Conservation (phyloP, 768 basidiomycete species). For the Paxillus rubicundulus region DNA sequence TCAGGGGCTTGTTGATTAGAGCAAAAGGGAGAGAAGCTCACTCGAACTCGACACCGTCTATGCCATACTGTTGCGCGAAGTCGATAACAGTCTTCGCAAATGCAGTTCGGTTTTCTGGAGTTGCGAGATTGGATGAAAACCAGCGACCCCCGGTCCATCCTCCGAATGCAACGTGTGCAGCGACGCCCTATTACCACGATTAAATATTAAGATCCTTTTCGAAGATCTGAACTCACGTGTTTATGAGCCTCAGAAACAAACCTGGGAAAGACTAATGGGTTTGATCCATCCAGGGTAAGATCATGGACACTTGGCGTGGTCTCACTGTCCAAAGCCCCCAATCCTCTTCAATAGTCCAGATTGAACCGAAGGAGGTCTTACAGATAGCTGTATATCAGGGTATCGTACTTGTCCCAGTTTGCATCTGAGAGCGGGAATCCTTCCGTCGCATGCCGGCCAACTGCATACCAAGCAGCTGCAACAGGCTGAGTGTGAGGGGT, state of each 20-base stretch:
- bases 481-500: constrained; percentile 18
- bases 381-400: constrained; percentile 68
- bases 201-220: neutral
- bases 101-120: constrained; percentile 51
- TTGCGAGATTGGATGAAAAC: constrained; percentile 62
- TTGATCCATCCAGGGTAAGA: constrained; percentile 16
- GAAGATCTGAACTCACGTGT: constrained; percentile 26
- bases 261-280: constrained; percentile 27
- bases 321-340: constrained; percentile 17
- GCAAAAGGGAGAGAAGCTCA: constrained; percentile 3
- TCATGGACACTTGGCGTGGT: constrained; percentile 34
- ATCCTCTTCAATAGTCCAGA: neutral
- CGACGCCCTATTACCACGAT: constrained; percentile 42
- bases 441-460: constrained; percentile 55
- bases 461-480: constrained; percentile 63
- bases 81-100: constrained; percentile 58
- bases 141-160: constrained; percentile 67
- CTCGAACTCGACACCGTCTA: constrained; percentile 53
- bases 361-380: constrained; percentile 21
- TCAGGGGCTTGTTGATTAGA: neutral
- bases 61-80: constrained; percentile 46
- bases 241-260: constrained; percentile 50
- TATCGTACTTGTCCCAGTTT: constrained; percentile 74
- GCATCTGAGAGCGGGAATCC: constrained; percentile 53
- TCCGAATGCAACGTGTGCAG: constrained; percentile 59